phyloP scores from a whole-genome alignment of 2,329 filamentous ascomycete genomes.

The Penicillium sp. region DNA sequence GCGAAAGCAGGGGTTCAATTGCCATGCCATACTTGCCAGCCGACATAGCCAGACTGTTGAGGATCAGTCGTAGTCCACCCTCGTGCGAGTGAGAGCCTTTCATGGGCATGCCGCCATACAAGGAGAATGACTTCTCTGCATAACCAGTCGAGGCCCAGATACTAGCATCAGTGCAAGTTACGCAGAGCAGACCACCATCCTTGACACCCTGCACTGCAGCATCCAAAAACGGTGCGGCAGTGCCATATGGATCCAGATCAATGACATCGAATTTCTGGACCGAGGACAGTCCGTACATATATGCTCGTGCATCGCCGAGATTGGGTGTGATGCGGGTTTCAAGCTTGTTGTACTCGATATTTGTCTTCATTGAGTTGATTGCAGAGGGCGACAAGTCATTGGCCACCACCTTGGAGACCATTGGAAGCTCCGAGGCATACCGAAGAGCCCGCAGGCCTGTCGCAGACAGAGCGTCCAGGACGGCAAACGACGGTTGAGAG shows the following conservation, averaged over 20 bases:
- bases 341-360: slow-evolving; percentile 80
- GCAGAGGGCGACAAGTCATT: slow-evolving; percentile 84
- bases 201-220: slow-evolving; percentile 82
- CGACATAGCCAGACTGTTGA: slow-evolving; percentile 76
- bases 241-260: slow-evolving; percentile 94
- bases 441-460: slow-evolving; percentile 87
- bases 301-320: slow-evolving; percentile 78
- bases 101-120: slow-evolving; percentile 88
- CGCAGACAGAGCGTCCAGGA: slow-evolving; percentile 91
- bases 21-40: slow-evolving; percentile 83
- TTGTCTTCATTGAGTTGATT: slow-evolving; percentile 76
- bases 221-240: slow-evolving; percentile 88
- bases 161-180: slow-evolving; percentile 94
- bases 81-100: slow-evolving; percentile 88
- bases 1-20: slow-evolving; percentile 85
- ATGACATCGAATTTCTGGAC: slow-evolving; percentile 81
- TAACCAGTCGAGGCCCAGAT: slow-evolving; percentile 95
- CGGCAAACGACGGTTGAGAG: slow-evolving; percentile 62
- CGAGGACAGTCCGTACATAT: slow-evolving; percentile 73
- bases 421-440: slow-evolving; percentile 88
- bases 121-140: slow-evolving; percentile 85
- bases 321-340: slow-evolving; percentile 69
- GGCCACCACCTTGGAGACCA: slow-evolving; percentile 76
- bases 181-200: slow-evolving; percentile 86
- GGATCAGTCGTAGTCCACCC: slow-evolving; percentile 79